Evolutionary conservation across 1,284 basidiomycete genomes (phyloP), one percentile per base, ranked within the genome.

Genomic region (Cryptococcus depauperatus): DNA sequence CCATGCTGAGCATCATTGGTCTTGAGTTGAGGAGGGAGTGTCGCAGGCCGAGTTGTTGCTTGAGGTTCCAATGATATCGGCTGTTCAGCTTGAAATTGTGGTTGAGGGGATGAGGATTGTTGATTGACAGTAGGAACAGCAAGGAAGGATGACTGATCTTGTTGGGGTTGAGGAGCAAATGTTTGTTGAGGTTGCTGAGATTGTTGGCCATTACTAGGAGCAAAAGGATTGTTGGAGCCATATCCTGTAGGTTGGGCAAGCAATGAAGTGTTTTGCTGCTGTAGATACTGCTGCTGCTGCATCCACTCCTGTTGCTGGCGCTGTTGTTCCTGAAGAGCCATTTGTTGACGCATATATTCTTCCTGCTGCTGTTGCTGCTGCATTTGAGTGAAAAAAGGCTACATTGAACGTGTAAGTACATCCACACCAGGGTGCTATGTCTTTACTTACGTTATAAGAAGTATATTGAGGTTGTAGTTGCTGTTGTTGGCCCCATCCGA

Each of bases 141-240:
- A 34, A 61, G 42, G 57, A 63, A 68, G 19, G 44, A 47, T 23
- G 82, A 30, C 75, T 77, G 52, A 44, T 56, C 52, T 48, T 53
- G 52, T 29, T 55, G 48, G 28, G 72, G 62, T 60, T 61, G 47
- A 41, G 50, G 40, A 68, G 59, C 32, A 66, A 54, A 51, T 66
- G 60, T 54, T 57, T 69, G 73, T 16, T 13, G 18, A 4, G 16
- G 16, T 44, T 74, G 73, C 38, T 70, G 65, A 33, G 62, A 61
- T n/a, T n/a, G n/a, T n/a, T n/a, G n/a, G 14, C 48, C 48, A 50
- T 48, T 54, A 39, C 53, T 53, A 5, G 66, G 77, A 1, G 84
- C 85, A 62, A 95, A 96, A 0, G 92, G 92, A 67, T 97, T 97
- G 76, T 97, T 97, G 35, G 88, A 87, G 13, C 90, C 89, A 55